phyloP scores from a whole-genome alignment of 2,329 filamentous ascomycete species.

The Colletotrichum filicis region DNA sequence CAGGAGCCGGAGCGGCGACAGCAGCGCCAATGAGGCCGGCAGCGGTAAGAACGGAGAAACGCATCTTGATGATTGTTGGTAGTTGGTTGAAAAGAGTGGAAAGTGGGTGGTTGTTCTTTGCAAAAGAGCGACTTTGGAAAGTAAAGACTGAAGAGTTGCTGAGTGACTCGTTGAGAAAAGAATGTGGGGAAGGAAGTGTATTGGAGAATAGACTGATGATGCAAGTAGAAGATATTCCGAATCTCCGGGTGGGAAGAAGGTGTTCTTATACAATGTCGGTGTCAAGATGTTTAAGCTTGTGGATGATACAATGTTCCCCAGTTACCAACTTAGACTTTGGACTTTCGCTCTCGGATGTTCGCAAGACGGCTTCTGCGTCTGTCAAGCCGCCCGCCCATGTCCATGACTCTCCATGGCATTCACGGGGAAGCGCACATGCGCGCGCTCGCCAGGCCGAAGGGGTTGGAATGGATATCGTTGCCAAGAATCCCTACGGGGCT shows the following conservation, averaged over 20 bases:
- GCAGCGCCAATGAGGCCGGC: conserved; percentile 19
- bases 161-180: conserved; percentile 10
- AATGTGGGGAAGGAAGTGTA: conserved; percentile 26
- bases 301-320: conserved; percentile 7
- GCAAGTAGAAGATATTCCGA: not conserved
- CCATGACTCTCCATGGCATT: not conserved
- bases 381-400: conserved; percentile 3
- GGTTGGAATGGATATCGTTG: not conserved
- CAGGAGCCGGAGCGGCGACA: conserved; percentile 6
- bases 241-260: conserved; percentile 7
- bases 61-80: conserved; percentile 18
- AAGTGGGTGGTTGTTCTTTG: not conserved
- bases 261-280: conserved; percentile 22
- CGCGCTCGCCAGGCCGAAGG: not conserved
- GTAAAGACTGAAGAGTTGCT: conserved; percentile 29
- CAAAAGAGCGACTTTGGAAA: conserved; percentile 30
- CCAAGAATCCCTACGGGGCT: conserved; percentile 11
- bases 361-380: conserved; percentile 1
- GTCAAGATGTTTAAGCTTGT: not conserved
- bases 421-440: conserved; percentile 11
- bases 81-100: conserved; percentile 13
- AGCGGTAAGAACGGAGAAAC: conserved; percentile 25
- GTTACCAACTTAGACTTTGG: not conserved
- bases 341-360: conserved; percentile 4
- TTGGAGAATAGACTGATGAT: conserved; percentile 29